Evolutionary conservation across 768 basidiomycete genomes (phyloP), one percentile per base, ranked within the genome.

Genomic region (Tulasnella sp.): DNA sequence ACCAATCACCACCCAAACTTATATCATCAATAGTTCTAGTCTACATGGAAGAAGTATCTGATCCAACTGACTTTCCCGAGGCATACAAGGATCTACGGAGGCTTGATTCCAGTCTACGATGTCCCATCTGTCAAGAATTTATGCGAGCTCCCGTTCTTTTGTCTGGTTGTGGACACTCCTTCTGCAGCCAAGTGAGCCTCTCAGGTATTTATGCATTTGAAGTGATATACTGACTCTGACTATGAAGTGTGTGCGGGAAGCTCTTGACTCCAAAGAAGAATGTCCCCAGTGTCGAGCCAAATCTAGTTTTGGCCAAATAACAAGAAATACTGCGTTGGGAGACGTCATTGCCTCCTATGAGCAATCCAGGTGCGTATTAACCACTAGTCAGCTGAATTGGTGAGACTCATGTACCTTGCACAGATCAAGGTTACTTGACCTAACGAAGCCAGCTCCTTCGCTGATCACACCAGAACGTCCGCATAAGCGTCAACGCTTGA

Each of bases 81-180:
- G 54, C 55, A 28, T 70, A 75, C 3, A 70, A 75, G 12, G 75
- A 76, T n/a, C 67, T 90, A 10, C 70, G 74, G 22, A 66, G 67
- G 25, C 63, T 89, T 15, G 87, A 90, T 57, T 62, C 71, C 16
- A 71, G 79, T 8, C 66, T 83, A 53, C 72, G 82, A 13, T 90
- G 87, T 58, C 71, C 73, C 24, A 86, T 90, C 48, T 90, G 87
- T 61, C 70, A 78, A 33, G 83, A 87, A 53, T 69, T 79, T 29
- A 83, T 76, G 59, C 74, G 74, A 45, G 84, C 72, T 0, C 87
- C 87, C 4, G 79, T 89, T 24, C 76, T 76, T 2, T 71, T 89
- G 3, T 63, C 63, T 4, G 48, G 46, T 25, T 89, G 87, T 60
- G 86, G 84, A 1, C 87, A 90, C 59, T 80, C 77, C 42, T 90